Evolutionary conservation across 2,329 filamentous ascomycete species (phyloP).

Genomic region (Alternaria sp.): DNA sequence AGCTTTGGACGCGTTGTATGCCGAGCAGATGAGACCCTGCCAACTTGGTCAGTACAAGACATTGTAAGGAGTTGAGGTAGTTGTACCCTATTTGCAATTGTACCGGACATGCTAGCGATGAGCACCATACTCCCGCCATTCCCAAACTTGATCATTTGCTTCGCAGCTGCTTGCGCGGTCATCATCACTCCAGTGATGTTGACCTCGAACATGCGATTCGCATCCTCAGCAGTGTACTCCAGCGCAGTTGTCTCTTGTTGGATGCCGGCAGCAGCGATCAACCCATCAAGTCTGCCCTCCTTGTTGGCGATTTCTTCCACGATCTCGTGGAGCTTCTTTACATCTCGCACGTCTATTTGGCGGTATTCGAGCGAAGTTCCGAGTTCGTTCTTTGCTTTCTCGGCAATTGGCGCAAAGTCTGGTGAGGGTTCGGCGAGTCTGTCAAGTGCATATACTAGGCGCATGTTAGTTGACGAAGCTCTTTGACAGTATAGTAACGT

Average conservation of each 20-base stretch:
- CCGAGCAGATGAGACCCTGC: slow-evolving; percentile 70
- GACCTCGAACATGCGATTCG: slow-evolving; percentile 69
- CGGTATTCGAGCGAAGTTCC: slow-evolving; percentile 75
- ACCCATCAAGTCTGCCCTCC: slow-evolving; percentile 78
- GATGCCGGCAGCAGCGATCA: slow-evolving; percentile 77
- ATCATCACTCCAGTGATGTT: slow-evolving; percentile 70
- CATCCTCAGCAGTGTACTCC: slow-evolving; percentile 73
- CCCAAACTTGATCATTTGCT: slow-evolving; percentile 69
- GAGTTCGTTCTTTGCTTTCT: slow-evolving; percentile 70
- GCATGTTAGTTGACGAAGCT: neutral
- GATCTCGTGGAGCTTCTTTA: slow-evolving; percentile 70
- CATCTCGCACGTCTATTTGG: slow-evolving; percentile 81
- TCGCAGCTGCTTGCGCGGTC: slow-evolving; percentile 69
- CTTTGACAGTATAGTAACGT: neutral
- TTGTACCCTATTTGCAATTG: slow-evolving; percentile 69
- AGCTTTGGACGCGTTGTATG: slow-evolving; percentile 80
- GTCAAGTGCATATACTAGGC: slow-evolving; percentile 71
- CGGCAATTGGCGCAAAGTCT: slow-evolving; percentile 71
- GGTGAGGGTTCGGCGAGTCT: slow-evolving; percentile 65
- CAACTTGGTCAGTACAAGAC: slow-evolving; percentile 22
- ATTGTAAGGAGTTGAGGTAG: neutral
- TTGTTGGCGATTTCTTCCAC: slow-evolving; percentile 73
- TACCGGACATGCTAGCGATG: slow-evolving; percentile 70
- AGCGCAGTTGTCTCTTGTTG: slow-evolving; percentile 85
- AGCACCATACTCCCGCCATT: slow-evolving; percentile 68